Conservation (phyloP, 2,329 filamentous ascomycete genomes). For the Hymenoscyphus albidus region DNA sequence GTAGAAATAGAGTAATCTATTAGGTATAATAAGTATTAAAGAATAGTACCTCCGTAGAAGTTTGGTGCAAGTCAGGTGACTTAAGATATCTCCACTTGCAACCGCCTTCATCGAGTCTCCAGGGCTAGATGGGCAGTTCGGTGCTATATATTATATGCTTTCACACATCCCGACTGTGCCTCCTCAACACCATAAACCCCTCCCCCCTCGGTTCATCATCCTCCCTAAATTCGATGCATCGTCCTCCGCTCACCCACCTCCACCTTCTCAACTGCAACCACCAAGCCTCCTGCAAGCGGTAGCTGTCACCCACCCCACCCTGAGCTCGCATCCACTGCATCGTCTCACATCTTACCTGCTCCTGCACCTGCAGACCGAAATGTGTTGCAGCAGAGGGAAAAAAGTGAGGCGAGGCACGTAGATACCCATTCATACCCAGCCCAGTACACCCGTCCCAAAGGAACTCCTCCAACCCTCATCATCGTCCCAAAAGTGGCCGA, state of each 20-base stretch:
- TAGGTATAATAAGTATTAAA: too few relatives aligned
- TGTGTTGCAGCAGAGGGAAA: neutral
- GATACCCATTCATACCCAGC: slow-evolving; percentile 5
- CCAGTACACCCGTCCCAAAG: neutral
- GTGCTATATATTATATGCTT: too few relatives aligned
- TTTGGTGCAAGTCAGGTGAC: too few relatives aligned
- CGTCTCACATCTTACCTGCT: neutral
- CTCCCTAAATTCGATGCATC: neutral
- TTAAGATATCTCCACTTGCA: too few relatives aligned
- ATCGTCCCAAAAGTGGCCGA: neutral
- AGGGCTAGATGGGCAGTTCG: too few relatives aligned
- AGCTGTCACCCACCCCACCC: neutral
- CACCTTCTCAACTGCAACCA: neutral
- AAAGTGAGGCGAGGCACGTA: neutral
- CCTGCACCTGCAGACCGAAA: neutral
- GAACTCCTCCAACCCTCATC: neutral
- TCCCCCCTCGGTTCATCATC: neutral
- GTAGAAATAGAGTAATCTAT: too few relatives aligned
- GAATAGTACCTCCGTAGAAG: too few relatives aligned
- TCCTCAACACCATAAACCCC: neutral
- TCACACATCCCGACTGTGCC: too few relatives aligned
- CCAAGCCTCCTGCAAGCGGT: neutral
- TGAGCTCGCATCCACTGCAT: too few relatives aligned
- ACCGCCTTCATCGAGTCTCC: too few relatives aligned
- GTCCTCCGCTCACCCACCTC: neutral